Evolutionary conservation across 352 stramenopile genomes (phyloP).

Genomic region (Saprolegnia parasitica): DNA sequence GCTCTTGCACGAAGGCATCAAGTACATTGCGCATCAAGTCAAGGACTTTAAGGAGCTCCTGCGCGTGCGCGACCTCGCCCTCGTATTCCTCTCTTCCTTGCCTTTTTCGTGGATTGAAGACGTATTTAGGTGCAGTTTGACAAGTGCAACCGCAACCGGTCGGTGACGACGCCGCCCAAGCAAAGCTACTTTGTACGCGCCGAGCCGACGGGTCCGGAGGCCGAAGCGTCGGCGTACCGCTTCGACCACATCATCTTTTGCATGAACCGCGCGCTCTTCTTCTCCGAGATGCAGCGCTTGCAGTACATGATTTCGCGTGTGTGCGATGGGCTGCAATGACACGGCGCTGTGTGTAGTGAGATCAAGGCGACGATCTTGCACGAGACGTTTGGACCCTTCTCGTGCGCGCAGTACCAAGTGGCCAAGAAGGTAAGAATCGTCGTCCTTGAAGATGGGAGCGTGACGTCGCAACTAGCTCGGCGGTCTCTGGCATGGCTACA

Average conservation of each 20-base stretch:
- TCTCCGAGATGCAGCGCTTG: constrained; percentile 61
- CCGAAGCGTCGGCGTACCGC: constrained; percentile 42
- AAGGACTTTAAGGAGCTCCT: constrained; percentile 62
- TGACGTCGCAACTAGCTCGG: constrained; percentile 7
- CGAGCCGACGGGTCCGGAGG: constrained; percentile 35
- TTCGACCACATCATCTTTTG: constrained; percentile 40
- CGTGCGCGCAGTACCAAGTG: constrained; percentile 52
- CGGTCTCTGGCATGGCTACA: constrained; percentile 15
- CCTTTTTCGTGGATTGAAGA: constrained; percentile 4
- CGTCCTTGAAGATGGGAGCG: not conserved
- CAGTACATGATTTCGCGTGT: too few species aligned
- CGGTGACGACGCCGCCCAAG: constrained; percentile 23
- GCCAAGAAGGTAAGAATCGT: constrained; percentile 40
- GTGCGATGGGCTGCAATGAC: too few species aligned
- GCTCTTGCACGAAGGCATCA: constrained; percentile 55
- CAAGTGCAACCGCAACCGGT: constrained; percentile 26
- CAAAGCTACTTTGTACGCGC: constrained; percentile 43
- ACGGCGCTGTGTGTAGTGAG: constrained; percentile 32
- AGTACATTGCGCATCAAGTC: constrained; percentile 56
- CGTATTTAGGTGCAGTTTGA: constrained; percentile 26
- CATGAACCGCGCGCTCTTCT: constrained; percentile 53
- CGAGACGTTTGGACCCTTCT: constrained; percentile 54
- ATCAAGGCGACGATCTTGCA: constrained; percentile 41
- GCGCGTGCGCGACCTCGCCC: constrained; percentile 38
- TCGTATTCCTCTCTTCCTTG: constrained; percentile 21